Evolutionary conservation across 2,329 filamentous ascomycete species (phyloP).

Genomic region (Coniochaeta hoffmannii): DNA sequence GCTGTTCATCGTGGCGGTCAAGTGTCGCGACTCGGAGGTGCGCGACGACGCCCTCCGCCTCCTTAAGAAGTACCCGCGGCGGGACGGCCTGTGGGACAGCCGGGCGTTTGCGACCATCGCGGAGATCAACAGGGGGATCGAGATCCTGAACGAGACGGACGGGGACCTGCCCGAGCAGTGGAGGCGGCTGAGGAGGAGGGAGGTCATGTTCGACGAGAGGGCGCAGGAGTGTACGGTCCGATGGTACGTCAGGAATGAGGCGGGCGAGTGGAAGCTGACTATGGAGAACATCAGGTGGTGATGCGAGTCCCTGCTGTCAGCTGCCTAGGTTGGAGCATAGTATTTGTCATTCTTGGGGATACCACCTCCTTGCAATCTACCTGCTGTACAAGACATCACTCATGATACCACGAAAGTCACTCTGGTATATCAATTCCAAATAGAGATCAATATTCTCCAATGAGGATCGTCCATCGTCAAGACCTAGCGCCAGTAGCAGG

Average conservation of each 20-base stretch:
- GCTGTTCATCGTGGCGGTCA: conserved; percentile 31
- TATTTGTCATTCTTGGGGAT: background rate
- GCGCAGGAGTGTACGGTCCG: background rate
- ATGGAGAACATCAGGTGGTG: background rate
- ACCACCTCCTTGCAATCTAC: no score
- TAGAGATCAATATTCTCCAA: no score
- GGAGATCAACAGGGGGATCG: conserved; percentile 27
- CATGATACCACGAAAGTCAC: no score
- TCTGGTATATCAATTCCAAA: no score
- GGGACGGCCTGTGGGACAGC: conserved; percentile 36
- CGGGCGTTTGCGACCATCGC: conserved; percentile 27
- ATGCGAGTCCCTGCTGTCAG: background rate
- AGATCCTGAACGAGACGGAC: conserved; percentile 22
- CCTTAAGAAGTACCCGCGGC: conserved; percentile 30
- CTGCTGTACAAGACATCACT: no score
- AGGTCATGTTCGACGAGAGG: conserved; percentile 29
- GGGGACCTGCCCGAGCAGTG: conserved; percentile 28
- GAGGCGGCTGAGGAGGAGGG: conserved; percentile 27
- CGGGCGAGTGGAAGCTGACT: background rate
- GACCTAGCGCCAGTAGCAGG: no score
- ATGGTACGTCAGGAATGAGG: conserved; percentile 5
- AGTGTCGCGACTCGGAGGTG: conserved; percentile 29
- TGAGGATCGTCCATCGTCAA: no score
- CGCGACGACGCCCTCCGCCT: conserved; percentile 32
- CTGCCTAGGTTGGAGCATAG: no score